Percentiles rank a stretch among this genome's conserved stretches.
These are phyloP conservation scores for Papiliotrema laurentii DNA, from an alignment of 1,284 basidiomycete species.

Conservation along the genomic window DNA sequence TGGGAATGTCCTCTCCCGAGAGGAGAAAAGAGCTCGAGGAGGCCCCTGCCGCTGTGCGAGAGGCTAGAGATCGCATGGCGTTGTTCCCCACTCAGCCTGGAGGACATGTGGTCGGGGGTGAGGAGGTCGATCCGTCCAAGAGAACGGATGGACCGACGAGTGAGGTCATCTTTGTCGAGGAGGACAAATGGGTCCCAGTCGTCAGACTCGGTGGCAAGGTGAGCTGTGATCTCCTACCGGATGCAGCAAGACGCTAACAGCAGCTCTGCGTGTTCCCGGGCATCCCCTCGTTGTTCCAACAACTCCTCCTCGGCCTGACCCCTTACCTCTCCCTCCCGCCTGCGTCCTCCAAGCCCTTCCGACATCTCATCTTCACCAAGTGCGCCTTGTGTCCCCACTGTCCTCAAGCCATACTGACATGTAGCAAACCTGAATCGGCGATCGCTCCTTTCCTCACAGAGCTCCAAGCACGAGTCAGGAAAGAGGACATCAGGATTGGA, in stretches of 20 bases:
- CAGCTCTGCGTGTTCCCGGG: constrained; percentile 80
- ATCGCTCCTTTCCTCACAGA: constrained; percentile 83
- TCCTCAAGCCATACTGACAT: neutral
- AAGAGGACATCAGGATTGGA: constrained; percentile 74
- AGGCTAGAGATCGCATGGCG: constrained; percentile 75
- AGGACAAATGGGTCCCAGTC: constrained; percentile 84
- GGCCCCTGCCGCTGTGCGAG: constrained; percentile 65
- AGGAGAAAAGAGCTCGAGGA: constrained; percentile 56
- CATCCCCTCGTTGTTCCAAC: constrained; percentile 79
- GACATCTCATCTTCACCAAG: constrained; percentile 74
- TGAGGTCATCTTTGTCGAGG: constrained; percentile 67
- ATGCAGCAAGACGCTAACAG: neutral
- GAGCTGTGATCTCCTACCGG: neutral
- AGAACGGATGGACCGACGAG: constrained; percentile 50
- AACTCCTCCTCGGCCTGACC: constrained; percentile 66
- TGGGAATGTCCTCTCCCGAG: constrained; percentile 55
- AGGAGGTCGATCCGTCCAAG: constrained; percentile 1
- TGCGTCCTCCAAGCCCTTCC: constrained; percentile 60
- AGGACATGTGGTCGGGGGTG: constrained; percentile 16
- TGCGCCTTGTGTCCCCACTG: constrained; percentile 51
- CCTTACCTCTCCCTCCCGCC: constrained; percentile 73
- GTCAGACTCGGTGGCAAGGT: constrained; percentile 71
- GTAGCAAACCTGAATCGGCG: constrained; percentile 72
- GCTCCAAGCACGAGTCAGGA: constrained; percentile 68
- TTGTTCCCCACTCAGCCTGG: constrained; percentile 59